Evolutionary conservation across 2,329 filamentous ascomycete species (phyloP), one percentile per base, ranked within the genome.

Genomic region (Diaporthe vaccinii): DNA sequence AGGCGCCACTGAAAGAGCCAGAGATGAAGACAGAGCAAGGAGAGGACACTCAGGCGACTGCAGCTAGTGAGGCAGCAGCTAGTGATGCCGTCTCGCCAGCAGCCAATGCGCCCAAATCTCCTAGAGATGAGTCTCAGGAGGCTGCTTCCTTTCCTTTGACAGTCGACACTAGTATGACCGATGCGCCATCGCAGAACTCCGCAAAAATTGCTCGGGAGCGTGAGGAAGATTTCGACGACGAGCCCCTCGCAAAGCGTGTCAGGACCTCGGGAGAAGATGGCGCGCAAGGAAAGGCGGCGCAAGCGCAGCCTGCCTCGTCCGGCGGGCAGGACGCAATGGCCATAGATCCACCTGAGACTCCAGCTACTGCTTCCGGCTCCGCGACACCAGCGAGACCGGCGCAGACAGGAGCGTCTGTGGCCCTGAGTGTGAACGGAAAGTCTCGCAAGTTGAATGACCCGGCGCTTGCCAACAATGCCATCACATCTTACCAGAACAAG

Each of bases 161-260:
- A 3, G 82, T 80, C n/a, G 83, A 87, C 74, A 83, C 83, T 0
- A 85, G 82, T 78, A 86, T 88, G 84, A 82, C 81, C 6, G 86
- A 87, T 44, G 81, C 80, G 1, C 86, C 89, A 0, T 80, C 84
- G 39, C 72, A 79, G 6, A 58, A 79, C 4, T 85, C 86, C 2
- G 84, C 85, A 49, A 96, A 96, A 84, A 81, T 93, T 17, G 88
- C 94, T 1, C 92, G 95, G 15, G 93, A 93, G 78, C 92, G 96
- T 20, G 95, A 98, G 75, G 92, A 95, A 6, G 95, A 98, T 78
- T 86, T 87, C 1, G 85, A 85, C 20, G 86, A 87, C 15, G 90
- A 95, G 78, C 95, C 93, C 72, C 90, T 91, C 22, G 90, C 95
- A 1, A 98, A 98, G 86, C 92, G 96, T 36, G 91, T 94, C 51